These are phyloP conservation scores for Colletotrichum godetiae DNA, from an alignment of 2,329 filamentous ascomycete species.

Conservation along the genomic window DNA sequence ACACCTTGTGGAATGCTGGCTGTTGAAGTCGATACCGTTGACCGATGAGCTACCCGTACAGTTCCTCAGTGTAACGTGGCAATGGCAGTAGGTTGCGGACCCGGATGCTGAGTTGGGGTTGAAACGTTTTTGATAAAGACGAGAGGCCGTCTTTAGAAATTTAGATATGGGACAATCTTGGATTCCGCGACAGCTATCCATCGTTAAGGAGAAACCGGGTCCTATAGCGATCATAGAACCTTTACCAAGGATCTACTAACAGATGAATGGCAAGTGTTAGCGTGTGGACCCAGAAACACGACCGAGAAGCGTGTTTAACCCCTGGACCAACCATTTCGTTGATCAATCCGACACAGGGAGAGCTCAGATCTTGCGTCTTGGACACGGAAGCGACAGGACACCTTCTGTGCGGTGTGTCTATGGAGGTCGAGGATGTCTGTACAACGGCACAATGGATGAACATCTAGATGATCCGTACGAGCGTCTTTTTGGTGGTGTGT, in stretches of 20 bases:
- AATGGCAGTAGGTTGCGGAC: background rate
- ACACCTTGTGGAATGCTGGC: background rate
- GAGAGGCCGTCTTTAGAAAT: conserved; percentile 12
- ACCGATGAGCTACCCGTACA: background rate
- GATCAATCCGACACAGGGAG: conserved; percentile 23
- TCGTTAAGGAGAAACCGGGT: conserved; percentile 9
- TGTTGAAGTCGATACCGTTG: background rate
- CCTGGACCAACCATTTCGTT: conserved; percentile 11
- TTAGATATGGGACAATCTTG: conserved; percentile 9
- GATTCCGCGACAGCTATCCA: conserved; percentile 1
- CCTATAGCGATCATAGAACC: background rate
- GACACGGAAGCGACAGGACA: background rate
- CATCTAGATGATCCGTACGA: background rate
- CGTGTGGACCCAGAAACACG: background rate
- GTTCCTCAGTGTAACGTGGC: background rate
- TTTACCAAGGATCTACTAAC: background rate
- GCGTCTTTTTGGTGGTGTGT: background rate
- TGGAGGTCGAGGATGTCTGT: background rate
- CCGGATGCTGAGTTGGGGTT: background rate
- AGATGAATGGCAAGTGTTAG: background rate
- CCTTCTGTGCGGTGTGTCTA: background rate
- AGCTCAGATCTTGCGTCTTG: conserved; percentile 31
- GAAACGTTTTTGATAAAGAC: conserved; percentile 13
- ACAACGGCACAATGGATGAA: background rate
- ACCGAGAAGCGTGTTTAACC: conserved; percentile 5